Percentiles rank a stretch among this genome's conserved stretches.
Evolutionary conservation across 345 rosid species (phyloP).

Genomic region (Eucalyptus fibrosa): DNA sequence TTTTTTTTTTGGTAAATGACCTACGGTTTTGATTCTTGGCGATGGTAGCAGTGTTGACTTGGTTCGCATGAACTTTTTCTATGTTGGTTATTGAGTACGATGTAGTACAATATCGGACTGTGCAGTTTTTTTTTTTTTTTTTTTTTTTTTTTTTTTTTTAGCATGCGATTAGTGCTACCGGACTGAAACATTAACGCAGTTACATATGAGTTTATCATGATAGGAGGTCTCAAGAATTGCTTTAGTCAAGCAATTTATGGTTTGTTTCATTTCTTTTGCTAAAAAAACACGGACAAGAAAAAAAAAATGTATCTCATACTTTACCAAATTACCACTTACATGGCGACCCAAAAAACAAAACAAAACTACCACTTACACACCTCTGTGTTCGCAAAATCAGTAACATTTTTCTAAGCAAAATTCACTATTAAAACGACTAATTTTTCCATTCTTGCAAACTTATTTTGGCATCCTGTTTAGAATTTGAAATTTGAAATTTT

Average conservation of each 20-base stretch:
- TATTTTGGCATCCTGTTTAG: neutral
- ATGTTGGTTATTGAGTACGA: neutral
- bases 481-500: neutral
- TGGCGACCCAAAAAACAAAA: too few relatives aligned
- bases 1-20: neutral
- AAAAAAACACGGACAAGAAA: neutral
- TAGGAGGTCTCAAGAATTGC: neutral
- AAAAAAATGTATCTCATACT: neutral
- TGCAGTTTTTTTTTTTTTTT: neutral
- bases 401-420: neutral
- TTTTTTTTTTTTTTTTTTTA: neutral
- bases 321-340: neutral
- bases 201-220: neutral
- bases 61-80: neutral
- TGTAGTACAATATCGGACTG: neutral
- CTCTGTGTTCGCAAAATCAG: neutral
- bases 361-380: neutral
- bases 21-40: neutral
- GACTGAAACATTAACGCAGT: neutral
- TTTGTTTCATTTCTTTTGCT: neutral
- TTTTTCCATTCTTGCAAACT: neutral
- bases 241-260: neutral
- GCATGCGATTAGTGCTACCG: neutral
- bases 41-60: neutral
- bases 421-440: neutral